Conservation (phyloP, 768 basidiomycete genomes). For the Polyporus arcularius region DNA sequence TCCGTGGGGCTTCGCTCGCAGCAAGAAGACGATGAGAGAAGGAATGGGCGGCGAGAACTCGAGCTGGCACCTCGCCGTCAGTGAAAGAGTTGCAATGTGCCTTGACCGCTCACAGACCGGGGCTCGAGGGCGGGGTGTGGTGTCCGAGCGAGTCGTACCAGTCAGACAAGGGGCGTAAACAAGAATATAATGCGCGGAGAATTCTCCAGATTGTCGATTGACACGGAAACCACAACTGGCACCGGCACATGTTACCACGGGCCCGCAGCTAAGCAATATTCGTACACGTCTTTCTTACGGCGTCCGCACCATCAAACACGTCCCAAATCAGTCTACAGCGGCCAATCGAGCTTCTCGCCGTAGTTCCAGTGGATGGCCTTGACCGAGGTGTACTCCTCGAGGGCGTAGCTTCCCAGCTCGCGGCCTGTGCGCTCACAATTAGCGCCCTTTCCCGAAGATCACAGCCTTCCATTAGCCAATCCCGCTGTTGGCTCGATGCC, state of each 20-base stretch:
- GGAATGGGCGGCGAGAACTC: not conserved
- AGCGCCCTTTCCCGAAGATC: slow-evolving; percentile 6
- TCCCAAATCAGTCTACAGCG: slow-evolving; percentile 42
- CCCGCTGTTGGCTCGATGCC: slow-evolving; percentile 16
- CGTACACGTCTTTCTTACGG: not conserved
- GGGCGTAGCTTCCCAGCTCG: slow-evolving; percentile 83
- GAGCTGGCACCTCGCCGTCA: not conserved
- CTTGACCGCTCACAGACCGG: no score
- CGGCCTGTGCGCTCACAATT: slow-evolving; percentile 53
- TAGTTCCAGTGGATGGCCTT: slow-evolving; percentile 90
- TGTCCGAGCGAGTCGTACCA: not conserved
- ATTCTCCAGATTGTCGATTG: not conserved
- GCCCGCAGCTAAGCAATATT: not conserved
- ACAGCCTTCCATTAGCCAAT: slow-evolving; percentile 8
- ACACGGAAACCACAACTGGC: not conserved
- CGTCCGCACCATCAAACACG: not conserved
- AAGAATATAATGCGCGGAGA: not conserved
- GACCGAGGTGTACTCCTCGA: slow-evolving; percentile 82
- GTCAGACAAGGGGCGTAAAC: not conserved
- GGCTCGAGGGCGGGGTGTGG: not conserved
- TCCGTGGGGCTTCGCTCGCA: not conserved
- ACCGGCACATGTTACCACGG: not conserved
- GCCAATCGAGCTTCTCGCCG: slow-evolving; percentile 79
- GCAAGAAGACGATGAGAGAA: not conserved
- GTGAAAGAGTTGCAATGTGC: not conserved